Evolutionary conservation across 2,329 filamentous ascomycete species (phyloP).

Genomic region (Pseudogymnoascus sp.): DNA sequence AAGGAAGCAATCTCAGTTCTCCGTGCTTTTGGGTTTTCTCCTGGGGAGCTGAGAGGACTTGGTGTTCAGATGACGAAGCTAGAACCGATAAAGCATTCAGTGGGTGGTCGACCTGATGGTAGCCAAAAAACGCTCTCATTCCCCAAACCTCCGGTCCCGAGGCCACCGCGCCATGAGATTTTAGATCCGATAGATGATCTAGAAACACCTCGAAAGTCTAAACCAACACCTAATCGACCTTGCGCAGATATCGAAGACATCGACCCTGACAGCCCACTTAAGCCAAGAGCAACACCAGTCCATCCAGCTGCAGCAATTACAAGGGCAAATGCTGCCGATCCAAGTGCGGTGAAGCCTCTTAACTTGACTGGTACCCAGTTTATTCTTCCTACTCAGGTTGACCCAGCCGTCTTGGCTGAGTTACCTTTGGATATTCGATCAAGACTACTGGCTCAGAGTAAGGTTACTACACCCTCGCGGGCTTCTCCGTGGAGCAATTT

Average conservation of each 20-base stretch:
- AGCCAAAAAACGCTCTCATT: constrained; percentile 79
- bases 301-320: constrained; percentile 51
- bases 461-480: constrained; percentile 22
- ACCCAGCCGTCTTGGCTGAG: constrained; percentile 75
- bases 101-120: constrained; percentile 53
- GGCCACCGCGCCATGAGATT: constrained; percentile 25
- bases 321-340: constrained; percentile 39
- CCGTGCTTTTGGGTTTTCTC: constrained; percentile 73
- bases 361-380: constrained; percentile 89
- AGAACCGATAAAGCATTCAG: constrained; percentile 63
- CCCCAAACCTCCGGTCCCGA: constrained; percentile 43
- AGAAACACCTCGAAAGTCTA: constrained; percentile 25
- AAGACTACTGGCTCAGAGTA: constrained; percentile 59
- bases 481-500: constrained; percentile 27
- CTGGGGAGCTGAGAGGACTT: constrained; percentile 86
- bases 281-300: constrained; percentile 37
- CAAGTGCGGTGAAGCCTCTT: constrained; percentile 58
- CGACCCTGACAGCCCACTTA: constrained; percentile 46
- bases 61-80: constrained; percentile 92
- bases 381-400: constrained; percentile 75
- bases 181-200: constrained; percentile 23
- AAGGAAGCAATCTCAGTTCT: constrained; percentile 83
- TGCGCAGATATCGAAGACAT: constrained; percentile 34
- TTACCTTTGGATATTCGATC: constrained; percentile 77
- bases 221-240: constrained; percentile 10